Percentiles rank a stretch among this genome's conserved stretches.
These are phyloP conservation scores for Coprinopsis strossmayeri DNA, from an alignment of 768 basidiomycete species.

Conservation along the genomic window DNA sequence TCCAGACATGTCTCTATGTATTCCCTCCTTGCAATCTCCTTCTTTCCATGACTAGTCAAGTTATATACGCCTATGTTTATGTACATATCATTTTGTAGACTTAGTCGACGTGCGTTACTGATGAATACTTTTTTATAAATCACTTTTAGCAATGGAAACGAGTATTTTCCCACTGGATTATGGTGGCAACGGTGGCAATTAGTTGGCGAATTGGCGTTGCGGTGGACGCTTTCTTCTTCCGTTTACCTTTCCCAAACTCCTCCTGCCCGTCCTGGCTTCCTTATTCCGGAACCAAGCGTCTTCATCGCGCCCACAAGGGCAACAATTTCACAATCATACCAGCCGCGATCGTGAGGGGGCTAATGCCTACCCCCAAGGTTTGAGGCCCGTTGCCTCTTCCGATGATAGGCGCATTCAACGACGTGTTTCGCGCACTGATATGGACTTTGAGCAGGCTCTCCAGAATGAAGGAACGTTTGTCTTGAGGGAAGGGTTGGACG, in stretches of 20 bases:
- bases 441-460: slow-evolving; percentile 79
- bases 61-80: neutral
- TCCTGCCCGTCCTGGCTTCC: slow-evolving; percentile 52
- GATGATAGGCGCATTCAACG: slow-evolving; percentile 40
- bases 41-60: slow-evolving; percentile 12
- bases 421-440: slow-evolving; percentile 65
- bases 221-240: slow-evolving; percentile 1
- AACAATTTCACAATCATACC: slow-evolving; percentile 9
- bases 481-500: slow-evolving; percentile 66
- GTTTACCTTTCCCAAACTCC: neutral
- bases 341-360: neutral
- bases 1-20: slow-evolving; percentile 4
- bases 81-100: slow-evolving; percentile 1
- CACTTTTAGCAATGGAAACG: slow-evolving; percentile 13
- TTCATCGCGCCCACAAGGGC: slow-evolving; percentile 9
- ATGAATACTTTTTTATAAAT: neutral
- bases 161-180: slow-evolving; percentile 8
- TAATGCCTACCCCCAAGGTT: slow-evolving; percentile 12
- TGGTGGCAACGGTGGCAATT: slow-evolving; percentile 3
- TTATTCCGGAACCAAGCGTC: slow-evolving; percentile 48
- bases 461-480: slow-evolving; percentile 59
- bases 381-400: slow-evolving; percentile 52
- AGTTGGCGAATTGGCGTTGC: neutral
- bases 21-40: slow-evolving; percentile 8
- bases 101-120: neutral